Base-by-base conservation (phyloP, 345 rosid species). In the Microcos paniculata region DNA sequence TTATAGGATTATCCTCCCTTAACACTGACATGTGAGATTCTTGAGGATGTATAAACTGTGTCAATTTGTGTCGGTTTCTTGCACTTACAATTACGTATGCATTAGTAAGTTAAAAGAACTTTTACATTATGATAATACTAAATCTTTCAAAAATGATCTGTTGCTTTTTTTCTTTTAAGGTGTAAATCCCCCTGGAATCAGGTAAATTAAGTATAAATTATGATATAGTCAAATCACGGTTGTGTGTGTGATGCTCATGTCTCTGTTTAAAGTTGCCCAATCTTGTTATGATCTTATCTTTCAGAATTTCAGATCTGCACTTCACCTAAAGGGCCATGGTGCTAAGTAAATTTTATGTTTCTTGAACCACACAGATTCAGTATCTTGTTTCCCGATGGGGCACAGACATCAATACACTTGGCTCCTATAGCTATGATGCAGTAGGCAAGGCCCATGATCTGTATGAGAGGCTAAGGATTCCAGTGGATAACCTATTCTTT, bases 401-500 rank as follows among this genome's bases (percentile, higher is more conserved):
- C 21, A 48, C 59, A 3, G 99, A 96, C 59, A 33, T 77, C 14
- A 85, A 93, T 80, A 83, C 98, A 7, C 82, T 90, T 21, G 99
- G 98, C 69, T 94, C 98, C 66, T 96, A 96, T 73, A 90, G 94
- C 92, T 96, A 88, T 8, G 97, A 92, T 78, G 75, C 79, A 43
- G 99, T 93, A 59, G 95, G 94, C 1, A 94, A 84, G 55, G 52
- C 99, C 86, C 95, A 93, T 77, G 95, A 90, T 77, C 95, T 90
- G 80, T 93, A 86, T 72, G 98, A 96, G 75, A 87, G 77, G 88
- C 86, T 96, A 18, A 88, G 98, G 80, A 82, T 88, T 46, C 98
- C 99, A 0, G 89, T 96, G 33, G 99, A 93, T 79, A 96, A 96
- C 83, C 73, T 96, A 79, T 96, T 96, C 91, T 96, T 96, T 81